phyloP scores from a whole-genome alignment of 257 asterid species.

The Plectranthus barbatus region DNA sequence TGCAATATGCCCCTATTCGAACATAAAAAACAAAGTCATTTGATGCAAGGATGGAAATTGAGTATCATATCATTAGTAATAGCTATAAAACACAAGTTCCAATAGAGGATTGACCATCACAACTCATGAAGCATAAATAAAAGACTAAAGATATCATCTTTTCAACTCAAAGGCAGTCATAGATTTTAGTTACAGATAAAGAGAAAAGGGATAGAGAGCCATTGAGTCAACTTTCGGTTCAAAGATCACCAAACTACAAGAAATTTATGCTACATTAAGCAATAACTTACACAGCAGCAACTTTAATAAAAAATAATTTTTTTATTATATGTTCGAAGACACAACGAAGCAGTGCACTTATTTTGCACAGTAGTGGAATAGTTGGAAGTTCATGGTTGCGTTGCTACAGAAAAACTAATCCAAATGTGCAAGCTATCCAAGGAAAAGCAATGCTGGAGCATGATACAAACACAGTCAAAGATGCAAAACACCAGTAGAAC shows the following conservation, averaged over 20 bases:
- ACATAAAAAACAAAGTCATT: slow-evolving; percentile 15
- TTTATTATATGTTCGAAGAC: neutral
- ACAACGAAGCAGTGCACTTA: neutral
- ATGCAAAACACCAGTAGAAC: neutral
- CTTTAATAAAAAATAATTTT: neutral
- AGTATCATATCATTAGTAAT: neutral
- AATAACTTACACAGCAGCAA: neutral
- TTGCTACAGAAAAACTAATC: neutral
- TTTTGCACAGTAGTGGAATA: neutral
- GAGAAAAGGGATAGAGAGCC: neutral
- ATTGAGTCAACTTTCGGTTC: neutral
- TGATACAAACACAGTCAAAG: neutral
- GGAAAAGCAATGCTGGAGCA: neutral
- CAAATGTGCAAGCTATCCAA: neutral
- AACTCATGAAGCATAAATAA: neutral
- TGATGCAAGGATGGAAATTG: slow-evolving; percentile 7
- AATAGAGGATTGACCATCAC: neutral
- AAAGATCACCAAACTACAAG: neutral
- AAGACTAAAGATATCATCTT: neutral
- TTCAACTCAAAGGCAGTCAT: neutral
- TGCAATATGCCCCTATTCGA: slow-evolving; percentile 69
- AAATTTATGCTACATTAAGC: neutral
- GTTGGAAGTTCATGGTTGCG: neutral
- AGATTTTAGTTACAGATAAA: neutral
- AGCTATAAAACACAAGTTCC: neutral